Conservation (phyloP, 2,329 filamentous ascomycete species). For the Davidsoniella neocaledoniae region DNA sequence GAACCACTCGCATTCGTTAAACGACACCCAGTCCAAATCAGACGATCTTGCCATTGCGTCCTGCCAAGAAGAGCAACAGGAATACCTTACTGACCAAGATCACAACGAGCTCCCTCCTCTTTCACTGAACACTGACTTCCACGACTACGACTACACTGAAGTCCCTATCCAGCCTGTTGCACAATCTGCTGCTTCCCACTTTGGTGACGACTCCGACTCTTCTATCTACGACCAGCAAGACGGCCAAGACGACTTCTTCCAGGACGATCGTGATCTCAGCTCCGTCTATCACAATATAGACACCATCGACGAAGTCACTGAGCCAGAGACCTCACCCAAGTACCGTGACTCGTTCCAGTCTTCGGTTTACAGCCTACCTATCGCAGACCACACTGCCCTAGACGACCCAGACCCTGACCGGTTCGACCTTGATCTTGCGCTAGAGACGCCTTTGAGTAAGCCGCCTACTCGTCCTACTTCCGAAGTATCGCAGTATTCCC, state of each 20-base stretch:
- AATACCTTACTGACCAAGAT: background rate
- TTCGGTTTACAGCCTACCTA: slow-evolving; percentile 12
- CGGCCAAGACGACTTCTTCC: background rate
- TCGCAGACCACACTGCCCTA: background rate
- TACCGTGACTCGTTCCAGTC: slow-evolving; percentile 12
- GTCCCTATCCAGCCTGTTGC: background rate
- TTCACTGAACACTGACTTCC: too few relatives aligned
- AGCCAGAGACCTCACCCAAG: slow-evolving; percentile 12
- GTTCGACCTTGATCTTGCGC: slow-evolving; percentile 12
- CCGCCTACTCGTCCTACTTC: background rate
- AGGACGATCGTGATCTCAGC: background rate
- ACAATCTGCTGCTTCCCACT: background rate
- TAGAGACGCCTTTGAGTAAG: slow-evolving; percentile 9
- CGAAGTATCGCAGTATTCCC: background rate
- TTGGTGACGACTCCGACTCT: too few relatives aligned
- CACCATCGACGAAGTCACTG: slow-evolving; percentile 12
- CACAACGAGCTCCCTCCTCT: background rate
- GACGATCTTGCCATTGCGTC: too few relatives aligned
- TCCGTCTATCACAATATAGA: slow-evolving; percentile 11
- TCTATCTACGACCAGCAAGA: too few relatives aligned
- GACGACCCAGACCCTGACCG: slow-evolving; percentile 10
- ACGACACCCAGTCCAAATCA: too few relatives aligned
- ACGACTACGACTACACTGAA: too few relatives aligned
- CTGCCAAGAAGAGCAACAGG: background rate
- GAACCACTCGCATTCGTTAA: too few relatives aligned